Conservation (phyloP, 768 basidiomycete genomes). For the Leccinum uliginosum region DNA sequence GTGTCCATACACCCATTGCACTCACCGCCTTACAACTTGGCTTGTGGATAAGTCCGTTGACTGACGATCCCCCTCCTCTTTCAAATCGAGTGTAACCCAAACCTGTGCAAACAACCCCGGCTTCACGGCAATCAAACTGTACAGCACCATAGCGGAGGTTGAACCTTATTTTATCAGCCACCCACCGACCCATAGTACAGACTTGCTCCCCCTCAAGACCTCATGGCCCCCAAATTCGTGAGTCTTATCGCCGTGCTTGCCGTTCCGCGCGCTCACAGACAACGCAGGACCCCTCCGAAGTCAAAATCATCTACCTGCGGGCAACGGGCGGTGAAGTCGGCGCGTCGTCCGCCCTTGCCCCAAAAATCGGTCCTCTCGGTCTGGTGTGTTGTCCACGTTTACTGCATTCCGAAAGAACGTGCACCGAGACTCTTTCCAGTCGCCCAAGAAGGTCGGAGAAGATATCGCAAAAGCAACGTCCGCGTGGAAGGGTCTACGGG, state of each 20-base stretch:
- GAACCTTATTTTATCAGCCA: conserved; percentile 49
- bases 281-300: conserved; percentile 89
- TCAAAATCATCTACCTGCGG: conserved; percentile 98
- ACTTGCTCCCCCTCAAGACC: conserved; percentile 22
- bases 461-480: conserved; percentile 99
- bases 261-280: conserved; percentile 1
- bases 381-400: conserved; percentile 55
- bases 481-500: conserved; percentile 98
- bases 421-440: conserved; percentile 46
- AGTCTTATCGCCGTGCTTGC: conserved; percentile 15
- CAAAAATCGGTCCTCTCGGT: conserved; percentile 99
- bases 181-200: conserved; percentile 2
- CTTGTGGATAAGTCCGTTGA: conserved; percentile 16
- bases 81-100: conserved; percentile 25
- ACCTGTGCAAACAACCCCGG: conserved; percentile 34
- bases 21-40: conserved; percentile 30
- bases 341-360: conserved; percentile 96
- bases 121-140: conserved; percentile 37
- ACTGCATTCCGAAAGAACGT: not conserved
- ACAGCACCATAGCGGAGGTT: conserved; percentile 50
- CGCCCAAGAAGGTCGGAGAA: conserved; percentile 99
- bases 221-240: conserved; percentile 80
- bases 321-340: conserved; percentile 99
- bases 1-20: conserved; percentile 82
- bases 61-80: not conserved